phyloP scores from a whole-genome alignment of 1,284 basidiomycete species.

The Marasmius tenuissimus region DNA sequence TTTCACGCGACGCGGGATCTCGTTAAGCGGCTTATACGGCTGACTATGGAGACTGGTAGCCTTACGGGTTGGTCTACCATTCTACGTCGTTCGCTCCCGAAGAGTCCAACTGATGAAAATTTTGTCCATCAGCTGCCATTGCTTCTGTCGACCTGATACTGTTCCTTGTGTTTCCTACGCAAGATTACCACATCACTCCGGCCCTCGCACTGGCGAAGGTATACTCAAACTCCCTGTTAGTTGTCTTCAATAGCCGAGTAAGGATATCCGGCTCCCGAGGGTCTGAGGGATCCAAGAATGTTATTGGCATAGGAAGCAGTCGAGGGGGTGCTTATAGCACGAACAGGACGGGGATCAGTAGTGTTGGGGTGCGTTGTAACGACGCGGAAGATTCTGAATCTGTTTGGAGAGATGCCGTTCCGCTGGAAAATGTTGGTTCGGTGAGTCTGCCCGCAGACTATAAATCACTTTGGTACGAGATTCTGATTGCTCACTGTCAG shows the following conservation, averaged over 20 bases:
- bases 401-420: neutral
- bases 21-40: conserved; percentile 9
- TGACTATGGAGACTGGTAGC: conserved; percentile 15
- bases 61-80: conserved; percentile 1
- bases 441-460: too few species aligned
- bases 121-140: conserved; percentile 2
- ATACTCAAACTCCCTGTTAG: conserved; percentile 11
- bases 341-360: neutral
- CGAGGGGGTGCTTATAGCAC: neutral
- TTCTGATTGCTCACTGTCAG: too few species aligned
- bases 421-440: neutral
- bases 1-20: conserved; percentile 10
- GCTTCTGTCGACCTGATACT: conserved; percentile 4
- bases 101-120: neutral
- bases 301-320: neutral
- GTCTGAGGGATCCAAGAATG: neutral
- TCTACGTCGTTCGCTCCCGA: neutral
- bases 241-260: conserved; percentile 3
- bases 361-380: neutral
- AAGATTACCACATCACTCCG: conserved; percentile 8
- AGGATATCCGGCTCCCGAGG: neutral
- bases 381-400: neutral
- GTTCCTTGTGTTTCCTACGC: conserved; percentile 8
- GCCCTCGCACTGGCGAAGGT: conserved; percentile 11
- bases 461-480: too few species aligned